Evolutionary conservation across 495 filamentous ascomycete species (phyloP).

Genomic region (Tuber indicum): DNA sequence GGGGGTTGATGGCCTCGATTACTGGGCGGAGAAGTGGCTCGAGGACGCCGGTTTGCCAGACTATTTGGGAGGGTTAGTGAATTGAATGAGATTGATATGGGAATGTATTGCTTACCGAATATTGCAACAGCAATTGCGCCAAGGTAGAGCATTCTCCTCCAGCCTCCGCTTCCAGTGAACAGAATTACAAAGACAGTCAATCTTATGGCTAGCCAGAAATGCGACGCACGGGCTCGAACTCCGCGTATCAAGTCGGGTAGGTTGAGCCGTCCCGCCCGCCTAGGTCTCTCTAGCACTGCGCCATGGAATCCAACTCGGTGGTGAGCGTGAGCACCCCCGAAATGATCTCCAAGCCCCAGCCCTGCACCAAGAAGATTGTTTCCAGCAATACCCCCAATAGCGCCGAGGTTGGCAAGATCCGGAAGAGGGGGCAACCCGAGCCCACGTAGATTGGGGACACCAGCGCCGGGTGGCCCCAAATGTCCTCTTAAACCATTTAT

Average conservation of each 20-base stretch:
- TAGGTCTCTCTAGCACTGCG: constrained; percentile 16
- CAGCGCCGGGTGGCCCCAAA: constrained; percentile 11
- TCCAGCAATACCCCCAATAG: background rate
- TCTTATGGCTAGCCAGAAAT: constrained; percentile 39
- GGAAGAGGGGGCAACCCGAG: constrained; percentile 21
- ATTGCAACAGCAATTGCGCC: constrained; percentile 35
- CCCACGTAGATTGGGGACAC: constrained; percentile 19
- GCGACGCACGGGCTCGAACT: constrained; percentile 30
- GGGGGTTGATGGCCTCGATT: constrained; percentile 34
- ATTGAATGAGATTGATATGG: constrained; percentile 1
- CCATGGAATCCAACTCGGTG: background rate
- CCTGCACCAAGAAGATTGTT: constrained; percentile 22
- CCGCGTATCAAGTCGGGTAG: constrained; percentile 28
- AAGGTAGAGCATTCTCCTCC: constrained; percentile 34
- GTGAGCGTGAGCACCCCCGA: constrained; percentile 27
- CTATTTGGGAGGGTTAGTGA: constrained; percentile 7
- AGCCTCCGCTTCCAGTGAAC: constrained; percentile 38
- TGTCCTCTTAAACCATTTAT: constrained; percentile 18
- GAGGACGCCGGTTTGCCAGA: constrained; percentile 41
- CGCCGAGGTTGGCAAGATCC: constrained; percentile 18
- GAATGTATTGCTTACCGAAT: constrained; percentile 25
- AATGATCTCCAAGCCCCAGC: constrained; percentile 18
- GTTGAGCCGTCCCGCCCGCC: constrained; percentile 21
- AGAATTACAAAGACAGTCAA: constrained; percentile 39
- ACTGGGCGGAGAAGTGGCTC: constrained; percentile 34